Evolutionary conservation across 352 stramenopile species (phyloP), one percentile per base, ranked within the genome.

Genomic region (Nothophytophthora sp.): DNA sequence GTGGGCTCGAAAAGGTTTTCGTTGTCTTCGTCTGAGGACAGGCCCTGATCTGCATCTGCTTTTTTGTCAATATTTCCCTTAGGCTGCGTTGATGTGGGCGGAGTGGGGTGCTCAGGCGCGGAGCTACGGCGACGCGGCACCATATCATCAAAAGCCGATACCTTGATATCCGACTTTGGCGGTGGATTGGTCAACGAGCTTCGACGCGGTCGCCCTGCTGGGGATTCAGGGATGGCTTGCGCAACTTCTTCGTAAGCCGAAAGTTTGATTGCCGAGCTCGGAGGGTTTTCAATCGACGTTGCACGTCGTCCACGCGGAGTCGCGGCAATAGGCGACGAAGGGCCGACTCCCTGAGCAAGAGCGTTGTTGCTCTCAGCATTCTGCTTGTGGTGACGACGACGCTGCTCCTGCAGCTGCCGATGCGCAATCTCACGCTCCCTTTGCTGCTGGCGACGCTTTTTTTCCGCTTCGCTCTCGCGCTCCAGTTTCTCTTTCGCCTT

Each of bases 101-200:
- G 23, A 4, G 56, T 50, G 5, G 68, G 41, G 12, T 71, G 47
- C 3, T 50, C 67, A 2, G 37, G 35, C 13, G 50, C 42, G 1
- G 56, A 59, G 32, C 41, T 61, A 4, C 63, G 54, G 22, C 66
- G 66, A 38, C 57, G 57, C 6, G 62, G 49, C 4, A 68, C 34
- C 2, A 67, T 35, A 8, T 70, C 46, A n/a, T 76, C 56, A 22
- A 81, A 79, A 2, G 70, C 70, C 1, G 66, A 69, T 18, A 73
- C 51, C 32, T 84, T 58, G 32, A 84, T 84, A 34, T 73, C 67
- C 35, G 73, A 84, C 40, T 69, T 72, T 1, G 79, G 76, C 8
- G 76, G 79, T 7, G 61, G 47, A 5, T 49, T 58, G 7, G 33
- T 50, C 16, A 65, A 36, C 1, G 56, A 72, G 13, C 60, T 75